Base-by-base conservation (phyloP, 495 filamentous ascomycete genomes). In the Annulohypoxylon nitens region DNA sequence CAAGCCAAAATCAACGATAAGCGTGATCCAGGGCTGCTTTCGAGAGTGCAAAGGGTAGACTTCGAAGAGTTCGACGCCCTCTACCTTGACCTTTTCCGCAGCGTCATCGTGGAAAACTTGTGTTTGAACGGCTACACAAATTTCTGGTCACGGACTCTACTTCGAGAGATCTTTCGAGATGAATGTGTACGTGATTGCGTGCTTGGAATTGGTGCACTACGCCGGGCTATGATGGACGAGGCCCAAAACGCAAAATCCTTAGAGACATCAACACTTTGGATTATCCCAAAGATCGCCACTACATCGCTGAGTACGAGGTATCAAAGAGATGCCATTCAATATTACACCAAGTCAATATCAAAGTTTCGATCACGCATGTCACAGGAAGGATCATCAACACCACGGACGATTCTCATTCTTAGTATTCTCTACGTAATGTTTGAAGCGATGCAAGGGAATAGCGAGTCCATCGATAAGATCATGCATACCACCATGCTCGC, bases 71-170 rank as follows among this genome's bases (percentile, higher is more conserved):
- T 39, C 11, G 72, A 71, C 14, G 62, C 53, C 2, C 14, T 63
- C 20, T 75, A 75, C 45, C 68, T 75, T 41, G 72, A 75, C 59
- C 25, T 71, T 8, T 75, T 75, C 33, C 72, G 72, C 1, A 50
- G 47, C 41, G 23, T 36, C 43, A 41, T 75, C 16, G 72, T 71
- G n/a, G 7, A 53, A 51, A 67, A 64, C 25, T 68, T 75, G 16
- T 68, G 50, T 18, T 33, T 43, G n/a, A 67, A 67, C 26, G 64
- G 67, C 11, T 75, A 70, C 45, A 47, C 50, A 14, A 65, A 61
- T 9, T 61, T 75, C 25, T 75, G 72, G 67, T 61, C 62, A 6
- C 67, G 63, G 20, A 71, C 68, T 3, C 51, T 75, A 8, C 63
- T 71, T 7, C 50, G 72, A 25, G 72, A 75, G 51, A 75, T 68